phyloP scores from a whole-genome alignment of 2,329 filamentous ascomycete genomes.

The Pezicula neosporulosa region DNA sequence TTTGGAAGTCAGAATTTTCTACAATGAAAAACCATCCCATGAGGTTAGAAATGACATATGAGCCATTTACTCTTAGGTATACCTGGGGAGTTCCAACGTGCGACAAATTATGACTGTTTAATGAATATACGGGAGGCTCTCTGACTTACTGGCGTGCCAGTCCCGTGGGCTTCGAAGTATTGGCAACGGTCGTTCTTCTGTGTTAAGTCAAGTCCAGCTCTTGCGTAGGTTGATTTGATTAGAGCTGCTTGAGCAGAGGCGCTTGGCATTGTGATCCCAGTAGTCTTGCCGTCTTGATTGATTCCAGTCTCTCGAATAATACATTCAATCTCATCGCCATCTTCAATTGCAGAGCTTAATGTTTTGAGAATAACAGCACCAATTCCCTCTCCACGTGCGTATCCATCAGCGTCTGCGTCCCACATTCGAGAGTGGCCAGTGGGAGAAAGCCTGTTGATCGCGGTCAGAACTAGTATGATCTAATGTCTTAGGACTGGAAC shows the following conservation, averaged over 20 bases:
- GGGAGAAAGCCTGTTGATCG: slow-evolving; percentile 32
- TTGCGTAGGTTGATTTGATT: not conserved
- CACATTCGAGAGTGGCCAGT: slow-evolving; percentile 35
- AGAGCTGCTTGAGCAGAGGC: slow-evolving; percentile 32
- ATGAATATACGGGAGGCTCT: not conserved
- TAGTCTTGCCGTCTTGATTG: slow-evolving; percentile 56
- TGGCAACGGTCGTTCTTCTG: not conserved
- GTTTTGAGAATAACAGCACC: slow-evolving; percentile 55
- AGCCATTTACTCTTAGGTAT: too few species aligned
- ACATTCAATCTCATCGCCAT: slow-evolving; percentile 53
- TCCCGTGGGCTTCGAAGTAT: slow-evolving; percentile 22
- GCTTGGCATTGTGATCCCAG: slow-evolving; percentile 51
- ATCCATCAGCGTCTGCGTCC: slow-evolving; percentile 6
- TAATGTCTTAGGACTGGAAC: not conserved
- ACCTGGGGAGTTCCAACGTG: too few species aligned
- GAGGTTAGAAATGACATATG: too few species aligned
- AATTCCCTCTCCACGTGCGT: slow-evolving; percentile 43
- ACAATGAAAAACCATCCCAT: too few species aligned
- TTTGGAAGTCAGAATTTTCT: not conserved
- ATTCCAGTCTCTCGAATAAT: slow-evolving; percentile 48
- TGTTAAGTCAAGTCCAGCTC: slow-evolving; percentile 1
- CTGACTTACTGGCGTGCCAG: slow-evolving; percentile 17
- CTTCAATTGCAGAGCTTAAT: slow-evolving; percentile 50
- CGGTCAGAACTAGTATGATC: not conserved
- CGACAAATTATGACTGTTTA: too few species aligned